Conservation (phyloP, 2,329 filamentous ascomycete genomes). For the Meredithiella fracta region DNA sequence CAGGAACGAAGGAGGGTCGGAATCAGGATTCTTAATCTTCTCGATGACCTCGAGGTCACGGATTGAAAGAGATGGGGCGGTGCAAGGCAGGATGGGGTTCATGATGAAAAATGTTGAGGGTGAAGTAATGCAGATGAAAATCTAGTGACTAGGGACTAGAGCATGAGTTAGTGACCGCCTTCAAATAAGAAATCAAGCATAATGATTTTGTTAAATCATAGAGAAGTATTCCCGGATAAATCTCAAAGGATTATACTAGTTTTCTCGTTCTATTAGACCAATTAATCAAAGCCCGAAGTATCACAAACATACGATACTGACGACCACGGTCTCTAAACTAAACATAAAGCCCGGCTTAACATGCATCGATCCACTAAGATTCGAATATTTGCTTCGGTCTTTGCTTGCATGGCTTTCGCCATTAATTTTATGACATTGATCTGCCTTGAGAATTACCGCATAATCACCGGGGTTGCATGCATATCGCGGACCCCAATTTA, state of each 20-base stretch:
- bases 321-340: no score
- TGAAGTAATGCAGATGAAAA: not conserved
- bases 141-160: no score
- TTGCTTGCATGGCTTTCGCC: no score
- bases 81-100: not conserved
- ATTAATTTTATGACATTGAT: not conserved
- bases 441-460: not conserved
- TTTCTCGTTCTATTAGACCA: not conserved
- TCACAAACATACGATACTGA: no score
- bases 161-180: not conserved
- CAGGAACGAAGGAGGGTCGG: constrained; percentile 37
- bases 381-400: no score
- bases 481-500: not conserved
- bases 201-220: no score
- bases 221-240: not conserved
- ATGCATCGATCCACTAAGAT: no score
- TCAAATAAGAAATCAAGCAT: not conserved
- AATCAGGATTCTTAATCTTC: constrained; percentile 52
- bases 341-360: no score
- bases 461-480: not conserved
- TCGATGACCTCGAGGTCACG: constrained; percentile 46
- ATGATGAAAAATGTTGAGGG: not conserved
- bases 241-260: not conserved
- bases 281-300: no score
- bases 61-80: not conserved